These are phyloP conservation scores for Ascosphaera pollenicola DNA, from an alignment of 2,329 filamentous ascomycete species.

Conservation along the genomic window DNA sequence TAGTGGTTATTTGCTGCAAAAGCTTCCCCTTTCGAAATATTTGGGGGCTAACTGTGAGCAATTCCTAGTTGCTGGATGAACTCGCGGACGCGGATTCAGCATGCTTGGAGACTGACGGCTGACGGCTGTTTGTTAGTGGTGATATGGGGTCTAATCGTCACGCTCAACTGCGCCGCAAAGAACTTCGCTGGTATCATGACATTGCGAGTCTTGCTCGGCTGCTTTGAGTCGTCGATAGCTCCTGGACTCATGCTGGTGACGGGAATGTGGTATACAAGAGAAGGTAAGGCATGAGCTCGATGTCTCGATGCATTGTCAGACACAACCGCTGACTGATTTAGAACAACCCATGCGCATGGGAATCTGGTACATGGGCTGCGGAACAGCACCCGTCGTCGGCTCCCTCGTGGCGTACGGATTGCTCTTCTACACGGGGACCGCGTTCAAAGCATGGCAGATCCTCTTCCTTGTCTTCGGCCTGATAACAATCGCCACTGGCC, in stretches of 20 bases:
- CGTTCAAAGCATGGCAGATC: constrained; percentile 7
- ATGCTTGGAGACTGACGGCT: constrained; percentile 12
- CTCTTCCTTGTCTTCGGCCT: constrained; percentile 3
- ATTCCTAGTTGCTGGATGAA: too few relatives aligned
- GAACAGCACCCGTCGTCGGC: constrained; percentile 20
- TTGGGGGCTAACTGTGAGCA: constrained; percentile 22
- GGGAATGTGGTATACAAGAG: constrained; percentile 12
- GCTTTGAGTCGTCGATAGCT: constrained; percentile 12
- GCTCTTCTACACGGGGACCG: constrained; percentile 7
- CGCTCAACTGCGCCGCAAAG: constrained; percentile 10
- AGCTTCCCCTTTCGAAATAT: constrained; percentile 31
- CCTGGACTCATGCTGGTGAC: constrained; percentile 11
- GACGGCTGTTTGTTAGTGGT: constrained; percentile 2
- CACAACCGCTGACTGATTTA: constrained; percentile 5
- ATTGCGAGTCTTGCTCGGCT: constrained; percentile 11
- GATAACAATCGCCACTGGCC: constrained; percentile 2
- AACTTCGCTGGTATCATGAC: constrained; percentile 10
- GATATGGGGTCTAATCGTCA: constrained; percentile 24
- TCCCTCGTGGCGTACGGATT: constrained; percentile 10
- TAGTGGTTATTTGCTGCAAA: constrained; percentile 33
- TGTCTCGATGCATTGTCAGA: too few relatives aligned
- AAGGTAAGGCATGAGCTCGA: too few relatives aligned
- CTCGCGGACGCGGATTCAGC: too few relatives aligned
- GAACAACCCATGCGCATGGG: constrained; percentile 33
- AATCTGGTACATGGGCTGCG: constrained; percentile 35